Evolutionary conservation across 176 grass and related monocot genomes (phyloP), one percentile per base, ranked within the genome.

Genomic region (Rhipidocladum racemiflorum): DNA sequence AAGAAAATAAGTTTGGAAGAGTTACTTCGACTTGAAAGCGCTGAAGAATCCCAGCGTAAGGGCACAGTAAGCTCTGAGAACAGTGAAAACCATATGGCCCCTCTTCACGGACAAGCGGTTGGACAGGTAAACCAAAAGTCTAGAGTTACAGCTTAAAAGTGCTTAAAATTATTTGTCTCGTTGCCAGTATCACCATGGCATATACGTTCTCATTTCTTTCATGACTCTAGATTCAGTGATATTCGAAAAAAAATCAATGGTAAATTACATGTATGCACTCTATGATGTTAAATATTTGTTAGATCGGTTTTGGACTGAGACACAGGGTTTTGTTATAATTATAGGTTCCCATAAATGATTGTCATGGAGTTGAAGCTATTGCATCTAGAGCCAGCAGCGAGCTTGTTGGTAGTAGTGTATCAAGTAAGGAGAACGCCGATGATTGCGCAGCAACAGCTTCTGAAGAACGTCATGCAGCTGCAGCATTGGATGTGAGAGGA

Each of bases 11-110:
- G 80, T 62, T 84, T 87, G 61, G 18, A 92, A 80, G 79, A 92
- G 46, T 45, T 92, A 34, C 80, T 92, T 86, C 61, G 51, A 48
- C 75, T 84, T 2, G 83, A 93, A 89, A 92, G 84, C 36, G 73
- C 68, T 61, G 82, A 73, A 80, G 88, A 91, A 76, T 57, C 80
- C 8, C 61, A 71, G 73, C 21, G 30, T 57, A 42, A 39, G 23
- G 15, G n/a, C 46, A 29, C 69, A 63, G 68, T 57, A 54, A 76
- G 54, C 53, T 87, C 79, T 1, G 74, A 82, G 65, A 57, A 32
- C 38, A 57, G 79, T 87, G 69, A 80, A 88, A 80, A 75, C 14
- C 63, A 78, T 7, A 57, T 85, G 65, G 53, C 38, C 42, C 44
- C 65, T 83, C 54, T 88, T 77, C 73, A 83, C 25, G 70, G 54